These are phyloP conservation scores for Epichloe gansuensis DNA, from an alignment of 2,329 filamentous ascomycete genomes.

Conservation along the genomic window DNA sequence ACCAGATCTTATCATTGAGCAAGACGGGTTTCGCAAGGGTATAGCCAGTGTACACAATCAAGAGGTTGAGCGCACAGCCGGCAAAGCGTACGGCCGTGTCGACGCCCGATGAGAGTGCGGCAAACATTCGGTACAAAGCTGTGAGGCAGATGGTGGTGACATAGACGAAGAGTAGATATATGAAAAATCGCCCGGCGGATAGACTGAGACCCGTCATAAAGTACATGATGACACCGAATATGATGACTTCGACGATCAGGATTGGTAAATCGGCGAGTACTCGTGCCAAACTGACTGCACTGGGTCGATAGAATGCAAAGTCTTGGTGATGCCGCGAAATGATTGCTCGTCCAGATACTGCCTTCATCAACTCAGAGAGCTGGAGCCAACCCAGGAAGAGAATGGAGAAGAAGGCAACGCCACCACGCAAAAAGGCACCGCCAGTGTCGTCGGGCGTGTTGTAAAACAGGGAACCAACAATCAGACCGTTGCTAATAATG, in stretches of 20 bases:
- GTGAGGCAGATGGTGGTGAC: constrained; percentile 48
- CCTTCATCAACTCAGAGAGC: constrained; percentile 23
- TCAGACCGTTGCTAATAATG: constrained; percentile 58
- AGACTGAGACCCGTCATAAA: constrained; percentile 30
- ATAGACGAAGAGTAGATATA: constrained; percentile 33
- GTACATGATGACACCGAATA: constrained; percentile 26
- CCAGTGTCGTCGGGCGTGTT: constrained; percentile 44
- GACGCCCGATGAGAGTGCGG: constrained; percentile 3
- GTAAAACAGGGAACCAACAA: constrained; percentile 70
- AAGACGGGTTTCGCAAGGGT: constrained; percentile 31
- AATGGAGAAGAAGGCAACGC: constrained; percentile 40
- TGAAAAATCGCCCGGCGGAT: constrained; percentile 31
- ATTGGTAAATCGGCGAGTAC: constrained; percentile 31
- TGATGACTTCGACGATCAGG: constrained; percentile 26
- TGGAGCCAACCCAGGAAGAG: constrained; percentile 28
- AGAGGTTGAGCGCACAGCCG: constrained; percentile 41
- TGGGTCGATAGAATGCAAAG: constrained; percentile 27
- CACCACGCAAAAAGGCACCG: constrained; percentile 46
- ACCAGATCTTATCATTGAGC: constrained; percentile 47
- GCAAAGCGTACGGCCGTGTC: constrained; percentile 23
- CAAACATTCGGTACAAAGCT: constrained; percentile 40
- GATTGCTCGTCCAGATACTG: constrained; percentile 24
- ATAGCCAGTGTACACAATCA: constrained; percentile 36
- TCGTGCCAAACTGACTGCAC: constrained; percentile 21
- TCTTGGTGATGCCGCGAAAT: constrained; percentile 25